These are phyloP conservation scores for Gnaphalium uliginosum DNA, from an alignment of 129 eudicot genomes.

Conservation along the genomic window DNA sequence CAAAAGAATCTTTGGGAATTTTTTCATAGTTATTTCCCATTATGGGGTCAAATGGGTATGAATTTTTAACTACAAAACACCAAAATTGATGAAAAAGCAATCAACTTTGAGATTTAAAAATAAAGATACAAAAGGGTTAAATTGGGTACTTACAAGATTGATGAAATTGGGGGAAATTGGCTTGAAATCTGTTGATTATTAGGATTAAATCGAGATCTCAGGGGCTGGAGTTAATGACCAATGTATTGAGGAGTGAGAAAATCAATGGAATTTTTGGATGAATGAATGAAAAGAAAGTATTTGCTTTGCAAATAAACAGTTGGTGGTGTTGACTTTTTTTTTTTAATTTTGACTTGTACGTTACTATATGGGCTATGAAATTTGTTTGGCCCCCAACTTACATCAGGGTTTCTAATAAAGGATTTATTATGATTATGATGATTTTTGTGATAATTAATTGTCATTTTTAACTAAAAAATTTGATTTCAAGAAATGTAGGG, in stretches of 20 bases:
- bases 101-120: conserved; percentile 13
- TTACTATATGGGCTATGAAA: conserved; percentile 24
- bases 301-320: conserved; percentile 22
- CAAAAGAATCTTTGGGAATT: conserved; percentile 49
- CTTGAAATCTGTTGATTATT: neutral
- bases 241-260: conserved; percentile 30
- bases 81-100: neutral
- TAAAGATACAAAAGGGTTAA: neutral
- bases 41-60: conserved; percentile 3
- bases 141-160: conserved; percentile 32
- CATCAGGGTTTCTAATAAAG: neutral
- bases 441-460: neutral
- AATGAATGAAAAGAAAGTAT: conserved; percentile 1
- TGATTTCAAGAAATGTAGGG: neutral
- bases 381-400: conserved; percentile 29
- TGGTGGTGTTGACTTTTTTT: conserved; percentile 33
- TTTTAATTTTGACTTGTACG: conserved; percentile 26
- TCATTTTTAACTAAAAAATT: neutral
- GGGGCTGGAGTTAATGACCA: conserved; percentile 30
- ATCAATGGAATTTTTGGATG: conserved; percentile 1
- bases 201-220: conserved; percentile 31
- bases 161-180: conserved; percentile 17
- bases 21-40: conserved; percentile 60
- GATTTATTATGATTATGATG: neutral
- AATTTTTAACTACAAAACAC: conserved; percentile 1